phyloP scores from a whole-genome alignment of 768 basidiomycete species.

The Kwoniella botswanensis region DNA sequence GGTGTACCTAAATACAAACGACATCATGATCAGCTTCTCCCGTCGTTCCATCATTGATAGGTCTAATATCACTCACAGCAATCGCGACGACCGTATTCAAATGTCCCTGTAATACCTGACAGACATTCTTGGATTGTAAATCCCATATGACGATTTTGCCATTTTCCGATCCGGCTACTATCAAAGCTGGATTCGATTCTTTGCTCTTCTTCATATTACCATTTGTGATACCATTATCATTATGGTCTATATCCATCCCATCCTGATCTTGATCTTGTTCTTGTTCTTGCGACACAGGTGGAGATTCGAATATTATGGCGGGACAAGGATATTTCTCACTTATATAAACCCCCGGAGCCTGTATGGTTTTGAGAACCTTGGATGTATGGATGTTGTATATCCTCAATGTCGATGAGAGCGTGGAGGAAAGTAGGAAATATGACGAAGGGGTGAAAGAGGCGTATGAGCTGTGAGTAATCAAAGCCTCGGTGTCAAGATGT shows the following conservation, averaged over 20 bases:
- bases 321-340: slow-evolving; percentile 83
- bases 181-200: slow-evolving; percentile 59
- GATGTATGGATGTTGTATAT: slow-evolving; percentile 93
- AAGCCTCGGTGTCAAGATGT: neutral
- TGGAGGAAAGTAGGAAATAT: slow-evolving; percentile 82
- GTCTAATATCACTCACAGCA: slow-evolving; percentile 61
- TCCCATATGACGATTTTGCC: slow-evolving; percentile 88
- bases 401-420: slow-evolving; percentile 91
- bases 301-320: slow-evolving; percentile 52
- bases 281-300: neutral
- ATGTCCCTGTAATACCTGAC: slow-evolving; percentile 63
- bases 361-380: slow-evolving; percentile 89
- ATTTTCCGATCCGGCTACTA: slow-evolving; percentile 90
- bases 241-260: slow-evolving; percentile 58
- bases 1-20: slow-evolving; percentile 68
- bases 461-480: slow-evolving; percentile 67
- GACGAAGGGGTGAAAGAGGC: slow-evolving; percentile 93
- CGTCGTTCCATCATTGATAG: neutral
- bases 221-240: neutral
- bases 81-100: slow-evolving; percentile 81
- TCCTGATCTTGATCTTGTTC: slow-evolving; percentile 57
- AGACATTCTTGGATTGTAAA: slow-evolving; percentile 75
- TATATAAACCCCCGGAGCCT: slow-evolving; percentile 66
- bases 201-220: neutral
- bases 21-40: slow-evolving; percentile 11